phyloP scores from a whole-genome alignment of 1,284 basidiomycete genomes.

The Tilletia horrida region DNA sequence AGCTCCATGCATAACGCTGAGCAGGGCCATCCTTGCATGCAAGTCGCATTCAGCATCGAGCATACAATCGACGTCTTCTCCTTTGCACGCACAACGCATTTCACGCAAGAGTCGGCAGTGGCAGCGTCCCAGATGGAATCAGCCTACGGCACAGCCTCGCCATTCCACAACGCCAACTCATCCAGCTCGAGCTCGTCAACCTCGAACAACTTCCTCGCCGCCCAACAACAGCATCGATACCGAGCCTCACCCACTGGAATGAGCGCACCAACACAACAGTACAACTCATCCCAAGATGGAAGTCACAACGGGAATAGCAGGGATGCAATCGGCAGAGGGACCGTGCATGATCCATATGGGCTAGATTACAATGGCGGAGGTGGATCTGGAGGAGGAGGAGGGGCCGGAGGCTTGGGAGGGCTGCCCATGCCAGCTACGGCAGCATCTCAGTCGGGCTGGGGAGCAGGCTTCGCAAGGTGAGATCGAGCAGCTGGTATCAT shows the following conservation, averaged over 20 bases:
- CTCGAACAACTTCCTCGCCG: not conserved
- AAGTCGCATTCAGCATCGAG: not conserved
- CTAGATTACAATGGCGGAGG: not conserved
- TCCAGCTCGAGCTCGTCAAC: not conserved
- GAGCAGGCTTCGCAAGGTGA: constrained; percentile 16
- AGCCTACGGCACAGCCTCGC: no score
- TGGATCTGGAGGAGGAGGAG: not conserved
- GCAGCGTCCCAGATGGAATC: no score
- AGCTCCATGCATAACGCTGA: no score
- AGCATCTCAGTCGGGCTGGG: constrained; percentile 9
- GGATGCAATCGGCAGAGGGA: not conserved
- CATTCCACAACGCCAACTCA: no score
- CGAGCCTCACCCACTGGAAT: constrained; percentile 1
- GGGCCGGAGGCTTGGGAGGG: not conserved
- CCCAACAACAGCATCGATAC: not conserved
- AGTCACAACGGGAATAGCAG: not conserved
- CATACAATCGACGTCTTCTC: no score
- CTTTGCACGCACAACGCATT: no score
- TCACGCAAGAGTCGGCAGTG: no score
- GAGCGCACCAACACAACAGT: not conserved
- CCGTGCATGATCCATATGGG: constrained; percentile 5
- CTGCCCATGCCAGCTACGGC: constrained; percentile 12
- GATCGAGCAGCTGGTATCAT: not conserved
- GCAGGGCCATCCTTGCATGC: not conserved
- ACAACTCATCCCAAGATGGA: not conserved